phyloP scores from a whole-genome alignment of 1,284 basidiomycete species.

The Puccinia novopanici region DNA sequence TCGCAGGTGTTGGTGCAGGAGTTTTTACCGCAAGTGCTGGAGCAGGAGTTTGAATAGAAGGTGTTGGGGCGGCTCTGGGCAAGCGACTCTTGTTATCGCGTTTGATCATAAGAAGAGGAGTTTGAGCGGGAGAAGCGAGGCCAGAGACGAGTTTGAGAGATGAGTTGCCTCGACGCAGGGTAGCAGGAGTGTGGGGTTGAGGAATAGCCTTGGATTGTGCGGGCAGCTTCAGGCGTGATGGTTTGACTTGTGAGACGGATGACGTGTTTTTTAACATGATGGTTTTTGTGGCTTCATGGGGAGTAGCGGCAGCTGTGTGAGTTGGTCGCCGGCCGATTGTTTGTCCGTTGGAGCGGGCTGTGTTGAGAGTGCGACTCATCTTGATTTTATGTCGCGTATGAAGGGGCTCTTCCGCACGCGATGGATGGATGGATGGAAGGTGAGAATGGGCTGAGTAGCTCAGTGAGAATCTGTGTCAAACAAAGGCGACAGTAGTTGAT shows the following conservation, averaged over 20 bases:
- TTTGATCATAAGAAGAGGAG: background rate
- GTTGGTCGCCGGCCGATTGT: background rate
- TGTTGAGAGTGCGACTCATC: conserved; percentile 8
- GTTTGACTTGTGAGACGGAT: conserved; percentile 9
- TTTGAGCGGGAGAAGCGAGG: background rate
- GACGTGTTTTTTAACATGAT: background rate
- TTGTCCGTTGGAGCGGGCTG: background rate
- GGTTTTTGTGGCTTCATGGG: background rate
- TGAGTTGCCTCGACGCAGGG: background rate
- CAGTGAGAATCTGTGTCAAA: too few relatives aligned
- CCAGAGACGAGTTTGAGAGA: conserved; percentile 4
- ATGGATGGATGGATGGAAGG: background rate
- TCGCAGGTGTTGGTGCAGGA: background rate
- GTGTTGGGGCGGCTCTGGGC: conserved; percentile 28
- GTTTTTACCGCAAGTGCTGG: too few relatives aligned
- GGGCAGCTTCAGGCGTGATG: background rate
- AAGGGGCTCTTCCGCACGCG: background rate
- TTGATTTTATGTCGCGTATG: too few relatives aligned
- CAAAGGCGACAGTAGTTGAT: too few relatives aligned
- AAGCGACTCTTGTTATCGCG: conserved; percentile 15
- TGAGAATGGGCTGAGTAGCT: background rate
- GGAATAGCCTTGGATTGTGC: background rate
- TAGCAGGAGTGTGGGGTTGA: background rate
- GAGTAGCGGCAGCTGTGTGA: background rate
- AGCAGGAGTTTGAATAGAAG: too few relatives aligned